Percentiles rank a stretch among this genome's conserved stretches.
Conservation (phyloP, 352 stramenopile species). For the Plasmopara viticola region DNA sequence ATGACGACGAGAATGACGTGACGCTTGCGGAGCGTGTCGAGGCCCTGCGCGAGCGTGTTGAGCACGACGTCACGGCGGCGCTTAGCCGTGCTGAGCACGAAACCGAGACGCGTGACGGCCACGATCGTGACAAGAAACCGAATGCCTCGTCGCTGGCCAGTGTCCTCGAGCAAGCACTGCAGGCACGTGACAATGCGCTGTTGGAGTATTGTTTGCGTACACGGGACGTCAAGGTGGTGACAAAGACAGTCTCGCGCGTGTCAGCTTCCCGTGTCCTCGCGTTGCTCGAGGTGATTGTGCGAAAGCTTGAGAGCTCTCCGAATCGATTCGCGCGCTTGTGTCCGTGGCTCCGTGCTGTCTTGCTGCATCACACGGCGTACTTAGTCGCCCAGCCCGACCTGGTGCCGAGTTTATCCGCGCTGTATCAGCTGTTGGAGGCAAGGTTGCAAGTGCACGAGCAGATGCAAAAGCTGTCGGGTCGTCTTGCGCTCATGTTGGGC, state of each 20-base stretch:
- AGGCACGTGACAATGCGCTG: conserved; percentile 84
- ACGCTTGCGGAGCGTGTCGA: conserved; percentile 75
- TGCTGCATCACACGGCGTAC: conserved; percentile 83
- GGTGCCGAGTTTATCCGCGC: conserved; percentile 66
- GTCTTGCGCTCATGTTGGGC: conserved; percentile 72
- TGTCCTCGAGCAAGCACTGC: conserved; percentile 77
- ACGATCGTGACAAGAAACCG: conserved; percentile 37
- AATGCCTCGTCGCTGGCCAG: conserved; percentile 77
- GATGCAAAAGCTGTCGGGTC: conserved; percentile 79
- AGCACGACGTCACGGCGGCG: conserved; percentile 59
- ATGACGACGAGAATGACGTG: conserved; percentile 53
- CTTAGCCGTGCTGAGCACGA: conserved; percentile 44
- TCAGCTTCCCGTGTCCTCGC: conserved; percentile 65
- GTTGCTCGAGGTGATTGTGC: conserved; percentile 72
- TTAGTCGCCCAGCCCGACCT: conserved; percentile 79
- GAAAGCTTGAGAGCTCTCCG: conserved; percentile 78
- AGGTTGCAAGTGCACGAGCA: conserved; percentile 74
- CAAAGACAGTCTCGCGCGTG: conserved; percentile 70
- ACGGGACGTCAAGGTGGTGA: conserved; percentile 69
- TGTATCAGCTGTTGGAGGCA: conserved; percentile 83
- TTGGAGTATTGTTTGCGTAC: conserved; percentile 79
- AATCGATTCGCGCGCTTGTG: conserved; percentile 73
- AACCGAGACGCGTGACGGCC: conserved; percentile 24
- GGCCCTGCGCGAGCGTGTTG: conserved; percentile 64
- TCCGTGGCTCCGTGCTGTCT: conserved; percentile 73